Evolutionary conservation across 208 protist genomes (phyloP).

Genomic region (Trypanosomatidae sp.): DNA sequence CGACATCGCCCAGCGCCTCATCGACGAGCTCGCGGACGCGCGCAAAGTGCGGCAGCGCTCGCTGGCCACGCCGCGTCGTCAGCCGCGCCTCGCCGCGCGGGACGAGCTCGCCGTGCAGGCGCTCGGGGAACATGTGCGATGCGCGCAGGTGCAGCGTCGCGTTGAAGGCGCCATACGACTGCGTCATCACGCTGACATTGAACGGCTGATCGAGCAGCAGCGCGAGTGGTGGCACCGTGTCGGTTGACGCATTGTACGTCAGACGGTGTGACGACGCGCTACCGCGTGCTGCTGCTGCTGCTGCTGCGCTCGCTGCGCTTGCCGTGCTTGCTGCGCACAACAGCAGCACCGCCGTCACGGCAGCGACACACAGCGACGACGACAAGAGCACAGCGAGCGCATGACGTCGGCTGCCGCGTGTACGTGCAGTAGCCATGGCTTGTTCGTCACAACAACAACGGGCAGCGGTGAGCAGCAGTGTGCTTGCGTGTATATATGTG

Average conservation of each 20-base stretch:
- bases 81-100: constrained; percentile 20
- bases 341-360: not conserved
- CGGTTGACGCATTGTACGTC: not conserved
- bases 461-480: no score
- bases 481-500: no score
- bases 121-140: constrained; percentile 49
- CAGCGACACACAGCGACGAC: no score
- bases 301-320: constrained; percentile 3
- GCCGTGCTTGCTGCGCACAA: not conserved
- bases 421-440: no score
- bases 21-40: constrained; percentile 12
- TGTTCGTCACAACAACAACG: no score
- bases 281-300: not conserved
- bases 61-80: constrained; percentile 2
- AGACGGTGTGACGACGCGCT: not conserved
- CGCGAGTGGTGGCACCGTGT: constrained; percentile 17
- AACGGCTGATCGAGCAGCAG: constrained; percentile 45
- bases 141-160: constrained; percentile 30
- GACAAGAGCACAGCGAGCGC: no score
- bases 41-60: constrained; percentile 24
- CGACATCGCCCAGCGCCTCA: constrained; percentile 10
- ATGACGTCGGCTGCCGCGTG: no score
- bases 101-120: constrained; percentile 50
- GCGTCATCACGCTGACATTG: constrained; percentile 51
- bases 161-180: constrained; percentile 53